Percentiles rank a stretch among this genome's conserved stretches.
Conservation (phyloP, 495 filamentous ascomycete species). For the Patellaria atrata region DNA sequence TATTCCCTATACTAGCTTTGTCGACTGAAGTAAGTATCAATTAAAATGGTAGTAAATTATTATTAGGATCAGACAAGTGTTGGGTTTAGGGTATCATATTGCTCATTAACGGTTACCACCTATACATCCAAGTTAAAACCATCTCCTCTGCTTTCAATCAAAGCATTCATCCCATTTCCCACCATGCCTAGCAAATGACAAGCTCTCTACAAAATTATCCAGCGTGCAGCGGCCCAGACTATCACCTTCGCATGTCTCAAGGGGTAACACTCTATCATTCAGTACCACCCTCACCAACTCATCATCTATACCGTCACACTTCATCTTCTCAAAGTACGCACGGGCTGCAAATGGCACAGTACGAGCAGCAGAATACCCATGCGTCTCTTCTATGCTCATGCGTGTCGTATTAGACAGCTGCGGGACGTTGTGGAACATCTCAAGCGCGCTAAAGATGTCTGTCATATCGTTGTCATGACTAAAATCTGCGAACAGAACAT, state of each 20-base stretch:
- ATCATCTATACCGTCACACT: constrained; percentile 33
- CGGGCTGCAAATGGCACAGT: constrained; percentile 66
- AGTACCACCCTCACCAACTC: constrained; percentile 63
- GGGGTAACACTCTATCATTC: constrained; percentile 63
- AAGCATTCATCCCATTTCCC: constrained; percentile 64
- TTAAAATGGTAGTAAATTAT: no score
- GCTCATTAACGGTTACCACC: no score
- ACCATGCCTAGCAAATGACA: constrained; percentile 52
- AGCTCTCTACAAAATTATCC: constrained; percentile 49
- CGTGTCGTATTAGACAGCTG: constrained; percentile 35
- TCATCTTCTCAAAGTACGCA: constrained; percentile 75
- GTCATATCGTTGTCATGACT: constrained; percentile 79
- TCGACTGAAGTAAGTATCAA: no score
- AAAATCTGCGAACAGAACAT: constrained; percentile 64
- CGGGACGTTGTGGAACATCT: constrained; percentile 49
- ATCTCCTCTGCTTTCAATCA: no score
- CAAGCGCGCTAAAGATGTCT: constrained; percentile 54
- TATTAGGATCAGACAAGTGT: no score
- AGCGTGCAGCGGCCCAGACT: constrained; percentile 49
- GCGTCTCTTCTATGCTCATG: constrained; percentile 29
- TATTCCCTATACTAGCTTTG: no score
- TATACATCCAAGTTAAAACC: no score
- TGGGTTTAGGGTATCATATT: no score
- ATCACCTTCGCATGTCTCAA: constrained; percentile 55
- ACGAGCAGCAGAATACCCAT: constrained; percentile 56